A percentile compares a stretch with the other conserved stretches of the same genome.
These are phyloP conservation scores for Brasilioporus rufonigricans DNA, from an alignment of 768 basidiomycete genomes.

Conservation along the genomic window DNA sequence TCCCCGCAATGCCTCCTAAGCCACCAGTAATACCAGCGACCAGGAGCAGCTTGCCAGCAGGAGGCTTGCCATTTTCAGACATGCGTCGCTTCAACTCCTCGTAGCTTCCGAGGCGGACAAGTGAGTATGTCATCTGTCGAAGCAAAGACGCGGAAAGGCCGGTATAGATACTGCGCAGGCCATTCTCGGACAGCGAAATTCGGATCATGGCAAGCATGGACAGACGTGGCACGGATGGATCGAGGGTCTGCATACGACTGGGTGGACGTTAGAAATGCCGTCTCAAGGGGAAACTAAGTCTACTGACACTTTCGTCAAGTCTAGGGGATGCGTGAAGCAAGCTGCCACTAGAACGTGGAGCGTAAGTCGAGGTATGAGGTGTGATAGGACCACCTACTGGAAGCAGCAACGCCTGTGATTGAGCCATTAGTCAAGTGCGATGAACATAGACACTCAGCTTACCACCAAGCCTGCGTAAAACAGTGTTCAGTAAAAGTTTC, in stretches of 20 bases:
- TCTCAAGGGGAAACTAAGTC: neutral
- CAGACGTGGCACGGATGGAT: conserved; percentile 48
- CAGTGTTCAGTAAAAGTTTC: neutral
- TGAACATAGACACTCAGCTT: conserved; percentile 3
- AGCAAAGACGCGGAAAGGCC: conserved; percentile 81
- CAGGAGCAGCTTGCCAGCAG: conserved; percentile 51
- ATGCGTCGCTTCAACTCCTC: conserved; percentile 69
- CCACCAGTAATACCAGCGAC: conserved; percentile 75
- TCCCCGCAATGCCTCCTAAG: conserved; percentile 80
- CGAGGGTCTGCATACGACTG: conserved; percentile 81
- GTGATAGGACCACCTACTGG: conserved; percentile 43
- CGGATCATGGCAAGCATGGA: conserved; percentile 67
- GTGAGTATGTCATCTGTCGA: conserved; percentile 89
- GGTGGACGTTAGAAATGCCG: conserved; percentile 3
- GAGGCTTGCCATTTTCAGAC: conserved; percentile 49
- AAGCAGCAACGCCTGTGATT: conserved; percentile 56
- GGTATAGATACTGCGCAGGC: conserved; percentile 73
- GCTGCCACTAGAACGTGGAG: conserved; percentile 60
- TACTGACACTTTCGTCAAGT: conserved; percentile 81
- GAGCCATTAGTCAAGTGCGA: conserved; percentile 6
- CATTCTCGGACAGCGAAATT: conserved; percentile 61
- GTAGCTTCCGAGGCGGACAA: conserved; percentile 80
- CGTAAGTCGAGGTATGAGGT: neutral
- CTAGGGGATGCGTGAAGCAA: conserved; percentile 77
- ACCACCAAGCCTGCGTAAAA: conserved; percentile 59